Percentiles rank a stretch among this genome's conserved stretches.
Evolutionary conservation across 2,329 filamentous ascomycete species (phyloP).

Genomic region (Leptoxyphium fumago): DNA sequence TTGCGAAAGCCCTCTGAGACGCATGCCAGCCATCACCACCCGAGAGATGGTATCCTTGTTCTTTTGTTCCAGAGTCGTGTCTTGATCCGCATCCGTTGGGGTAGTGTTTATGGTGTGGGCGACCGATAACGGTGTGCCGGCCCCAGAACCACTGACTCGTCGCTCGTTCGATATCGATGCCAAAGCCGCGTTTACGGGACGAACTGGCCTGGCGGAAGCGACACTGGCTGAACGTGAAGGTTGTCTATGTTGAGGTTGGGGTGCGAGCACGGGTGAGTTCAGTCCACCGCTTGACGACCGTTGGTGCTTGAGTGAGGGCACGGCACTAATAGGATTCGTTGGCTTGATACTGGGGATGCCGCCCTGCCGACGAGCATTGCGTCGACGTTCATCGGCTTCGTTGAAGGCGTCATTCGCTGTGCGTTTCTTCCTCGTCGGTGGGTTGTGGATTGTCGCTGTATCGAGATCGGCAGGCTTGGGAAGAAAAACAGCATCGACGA

Average conservation of each 20-base stretch:
- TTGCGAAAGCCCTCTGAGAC: constrained; percentile 35
- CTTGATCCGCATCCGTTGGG: background rate
- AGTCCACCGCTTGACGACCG: constrained; percentile 11
- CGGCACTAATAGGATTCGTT: constrained; percentile 14
- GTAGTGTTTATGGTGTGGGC: background rate
- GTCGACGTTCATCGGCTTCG: constrained; percentile 29
- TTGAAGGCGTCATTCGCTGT: constrained; percentile 31
- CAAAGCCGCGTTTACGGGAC: constrained; percentile 4
- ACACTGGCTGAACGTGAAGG: constrained; percentile 17
- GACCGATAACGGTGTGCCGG: background rate
- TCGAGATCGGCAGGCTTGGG: constrained; percentile 2
- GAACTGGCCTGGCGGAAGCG: constrained; percentile 9
- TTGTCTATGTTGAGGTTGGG: constrained; percentile 5
- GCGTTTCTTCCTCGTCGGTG: constrained; percentile 26
- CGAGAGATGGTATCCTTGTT: constrained; percentile 37
- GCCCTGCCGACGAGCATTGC: constrained; percentile 27
- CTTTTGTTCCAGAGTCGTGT: constrained; percentile 10
- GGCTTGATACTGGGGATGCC: constrained; percentile 12
- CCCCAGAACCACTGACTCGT: too few species aligned
- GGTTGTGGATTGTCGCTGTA: constrained; percentile 10
- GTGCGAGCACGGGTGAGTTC: constrained; percentile 9
- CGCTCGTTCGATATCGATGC: constrained; percentile 6
- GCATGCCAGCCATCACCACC: constrained; percentile 39
- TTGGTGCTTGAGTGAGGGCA: constrained; percentile 18
- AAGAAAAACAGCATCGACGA: constrained; percentile 12